A percentile compares a stretch with the other conserved stretches of the same genome.
These are phyloP conservation scores for Strobilomyces dryophilus DNA, from an alignment of 768 basidiomycete species.

Conservation along the genomic window DNA sequence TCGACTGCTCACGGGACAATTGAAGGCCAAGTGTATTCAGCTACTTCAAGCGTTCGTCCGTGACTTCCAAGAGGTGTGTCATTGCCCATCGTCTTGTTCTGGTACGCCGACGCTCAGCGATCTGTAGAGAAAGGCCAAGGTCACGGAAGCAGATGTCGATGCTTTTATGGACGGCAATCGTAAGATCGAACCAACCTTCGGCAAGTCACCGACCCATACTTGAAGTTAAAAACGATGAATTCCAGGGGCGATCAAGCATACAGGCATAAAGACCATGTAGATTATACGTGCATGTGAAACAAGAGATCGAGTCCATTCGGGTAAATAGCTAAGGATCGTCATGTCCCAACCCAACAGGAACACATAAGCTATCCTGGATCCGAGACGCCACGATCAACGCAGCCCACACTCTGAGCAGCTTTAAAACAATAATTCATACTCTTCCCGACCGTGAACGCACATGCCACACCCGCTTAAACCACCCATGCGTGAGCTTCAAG, in stretches of 20 bases:
- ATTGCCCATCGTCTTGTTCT: neutral
- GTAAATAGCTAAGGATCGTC: conserved; percentile 5
- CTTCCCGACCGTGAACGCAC: conserved; percentile 22
- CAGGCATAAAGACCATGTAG: conserved; percentile 4
- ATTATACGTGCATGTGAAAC: conserved; percentile 1
- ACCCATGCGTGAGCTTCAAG: conserved; percentile 23
- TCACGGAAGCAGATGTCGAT: conserved; percentile 74
- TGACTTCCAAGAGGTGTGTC: conserved; percentile 75
- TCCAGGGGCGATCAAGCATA: neutral
- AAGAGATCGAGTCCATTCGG: neutral
- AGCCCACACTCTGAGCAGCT: neutral
- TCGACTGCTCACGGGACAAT: conserved; percentile 78
- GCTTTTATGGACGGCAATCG: conserved; percentile 79
- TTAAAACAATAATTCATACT: conserved; percentile 15
- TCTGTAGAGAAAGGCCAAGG: conserved; percentile 65
- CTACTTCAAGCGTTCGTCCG: conserved; percentile 78
- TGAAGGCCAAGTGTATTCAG: conserved; percentile 87
- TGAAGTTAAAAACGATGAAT: neutral
- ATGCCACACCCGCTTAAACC: conserved; percentile 35
- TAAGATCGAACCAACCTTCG: conserved; percentile 60
- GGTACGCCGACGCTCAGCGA: conserved; percentile 3
- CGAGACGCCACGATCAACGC: conserved; percentile 12
- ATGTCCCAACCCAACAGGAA: neutral
- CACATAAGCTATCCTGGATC: neutral
- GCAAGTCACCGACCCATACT: conserved; percentile 28